Percentiles rank a stretch among this genome's conserved stretches.
phyloP scores from a whole-genome alignment of 495 filamentous ascomycete genomes.

The Tuber borchii region DNA sequence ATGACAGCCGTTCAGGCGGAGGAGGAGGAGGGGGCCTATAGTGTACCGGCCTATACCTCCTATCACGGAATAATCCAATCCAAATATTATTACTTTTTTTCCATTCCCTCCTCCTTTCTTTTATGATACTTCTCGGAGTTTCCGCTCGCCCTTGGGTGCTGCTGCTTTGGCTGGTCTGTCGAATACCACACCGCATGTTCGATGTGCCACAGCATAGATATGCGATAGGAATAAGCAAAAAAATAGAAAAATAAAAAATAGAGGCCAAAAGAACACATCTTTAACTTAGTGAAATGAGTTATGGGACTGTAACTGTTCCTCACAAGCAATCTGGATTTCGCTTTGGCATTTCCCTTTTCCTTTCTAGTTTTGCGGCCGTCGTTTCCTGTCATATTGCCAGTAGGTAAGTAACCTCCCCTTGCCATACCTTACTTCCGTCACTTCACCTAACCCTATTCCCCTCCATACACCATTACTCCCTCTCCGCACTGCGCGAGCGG shows the following conservation, averaged over 20 bases:
- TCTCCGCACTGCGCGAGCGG: background rate
- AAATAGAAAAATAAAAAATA: background rate
- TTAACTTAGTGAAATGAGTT: background rate
- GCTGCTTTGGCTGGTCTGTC: background rate
- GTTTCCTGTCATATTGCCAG: background rate
- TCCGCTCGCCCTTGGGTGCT: background rate
- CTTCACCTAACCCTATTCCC: background rate
- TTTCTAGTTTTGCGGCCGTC: background rate
- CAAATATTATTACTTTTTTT: background rate
- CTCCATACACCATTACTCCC: background rate
- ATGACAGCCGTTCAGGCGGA: background rate
- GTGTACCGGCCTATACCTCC: background rate
- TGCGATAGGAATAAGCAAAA: constrained; percentile 2
- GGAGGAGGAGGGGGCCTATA: background rate
- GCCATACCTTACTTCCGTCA: background rate
- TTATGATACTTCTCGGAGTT: background rate
- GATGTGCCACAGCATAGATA: background rate
- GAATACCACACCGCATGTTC: background rate
- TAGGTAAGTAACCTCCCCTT: background rate
- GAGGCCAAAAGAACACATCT: background rate
- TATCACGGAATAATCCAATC: background rate
- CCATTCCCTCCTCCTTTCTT: background rate
- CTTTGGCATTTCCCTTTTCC: background rate
- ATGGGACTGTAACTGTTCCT: background rate
- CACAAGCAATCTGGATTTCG: background rate